phyloP scores from a whole-genome alignment of 805 yeast species.

The Monosporozyma siamensis region DNA sequence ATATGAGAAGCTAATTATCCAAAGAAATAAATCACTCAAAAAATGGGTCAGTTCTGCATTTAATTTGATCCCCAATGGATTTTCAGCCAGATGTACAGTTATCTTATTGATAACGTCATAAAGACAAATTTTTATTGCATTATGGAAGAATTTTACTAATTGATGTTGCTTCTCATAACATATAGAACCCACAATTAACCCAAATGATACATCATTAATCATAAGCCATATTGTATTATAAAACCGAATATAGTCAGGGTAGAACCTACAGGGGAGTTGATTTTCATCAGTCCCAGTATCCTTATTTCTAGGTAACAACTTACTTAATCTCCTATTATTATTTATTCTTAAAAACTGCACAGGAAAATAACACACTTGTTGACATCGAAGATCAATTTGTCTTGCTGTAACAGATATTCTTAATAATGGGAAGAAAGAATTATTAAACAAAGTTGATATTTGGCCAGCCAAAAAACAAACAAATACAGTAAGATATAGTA shows the following conservation, averaged over 20 bases:
- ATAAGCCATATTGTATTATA: constrained; percentile 87
- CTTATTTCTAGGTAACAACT: constrained; percentile 12
- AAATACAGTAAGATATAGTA: constrained; percentile 6
- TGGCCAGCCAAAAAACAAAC: constrained; percentile 13
- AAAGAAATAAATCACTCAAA: constrained; percentile 74
- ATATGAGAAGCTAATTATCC: constrained; percentile 73
- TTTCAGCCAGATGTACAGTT: constrained; percentile 68
- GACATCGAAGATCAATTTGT: constrained; percentile 70
- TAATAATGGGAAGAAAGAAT: constrained; percentile 12
- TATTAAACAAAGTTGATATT: constrained; percentile 14
- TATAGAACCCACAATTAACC: constrained; percentile 47
- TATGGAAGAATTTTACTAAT: constrained; percentile 32
- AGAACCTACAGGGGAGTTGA: constrained; percentile 35
- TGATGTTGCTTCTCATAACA: constrained; percentile 33
- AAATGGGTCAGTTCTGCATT: constrained; percentile 79
- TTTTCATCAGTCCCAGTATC: constrained; percentile 6
- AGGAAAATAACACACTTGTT: constrained; percentile 72
- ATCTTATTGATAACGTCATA: constrained; percentile 39
- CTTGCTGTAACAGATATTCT: constrained; percentile 52
- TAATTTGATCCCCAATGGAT: constrained; percentile 90
- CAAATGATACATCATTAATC: constrained; percentile 71
- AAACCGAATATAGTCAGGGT: constrained; percentile 61
- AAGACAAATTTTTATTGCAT: constrained; percentile 12
- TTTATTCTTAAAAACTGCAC: constrained; percentile 57
- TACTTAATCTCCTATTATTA: constrained; percentile 11